Base-by-base conservation (phyloP, 2,329 filamentous ascomycete species). In the Leptographium procerum region DNA sequence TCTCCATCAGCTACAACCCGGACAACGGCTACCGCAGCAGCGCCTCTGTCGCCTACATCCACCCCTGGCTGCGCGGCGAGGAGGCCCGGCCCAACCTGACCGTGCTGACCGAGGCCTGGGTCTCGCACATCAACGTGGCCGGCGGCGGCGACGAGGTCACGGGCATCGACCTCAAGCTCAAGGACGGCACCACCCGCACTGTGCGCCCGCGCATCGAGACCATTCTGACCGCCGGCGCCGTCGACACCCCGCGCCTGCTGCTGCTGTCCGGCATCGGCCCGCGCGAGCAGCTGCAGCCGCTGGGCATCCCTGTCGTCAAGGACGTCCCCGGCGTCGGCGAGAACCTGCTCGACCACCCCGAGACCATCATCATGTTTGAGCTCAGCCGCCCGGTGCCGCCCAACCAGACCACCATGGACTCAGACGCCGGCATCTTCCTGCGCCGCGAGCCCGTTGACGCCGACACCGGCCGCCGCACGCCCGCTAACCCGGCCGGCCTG, bases 331-430 rank as follows among this genome's bases (percentile, higher is more conserved):
- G 80, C 55, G 81, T 85, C 13, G 82, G 82, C 59, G 77, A 81
- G 70, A 85, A 85, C 68, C 73, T 85, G 33, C 73, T 80, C 63
- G 82, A 85, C 65, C 82, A 85, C 66, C 77, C 79, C 22, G 80
- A 83, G 69, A 80, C 76, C 58, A 81, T 82, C 66, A 80, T 82
- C 68, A 80, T 82, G 70, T 82, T 88, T 86, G 88, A 94, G 75
- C 81, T 95, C 65, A 89, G 89, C 74, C 83, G 82, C 69, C 86
- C 87, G 33, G 87, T 78, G 2, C 88, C 88, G 16, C 74, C 78
- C 53, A 88, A 90, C 74, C 87, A 91, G 76, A 94, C 89, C 55
- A 92, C 88, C 68, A 92, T 92, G 88, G 88, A 94, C 75, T 95
- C 87, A 28, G 91, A 96, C 69, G 89, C 89, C 3, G 89, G 88